Percentiles rank a stretch among this genome's conserved stretches.
Conservation (phyloP, 768 basidiomycete species). For the Mycena chlorophos region DNA sequence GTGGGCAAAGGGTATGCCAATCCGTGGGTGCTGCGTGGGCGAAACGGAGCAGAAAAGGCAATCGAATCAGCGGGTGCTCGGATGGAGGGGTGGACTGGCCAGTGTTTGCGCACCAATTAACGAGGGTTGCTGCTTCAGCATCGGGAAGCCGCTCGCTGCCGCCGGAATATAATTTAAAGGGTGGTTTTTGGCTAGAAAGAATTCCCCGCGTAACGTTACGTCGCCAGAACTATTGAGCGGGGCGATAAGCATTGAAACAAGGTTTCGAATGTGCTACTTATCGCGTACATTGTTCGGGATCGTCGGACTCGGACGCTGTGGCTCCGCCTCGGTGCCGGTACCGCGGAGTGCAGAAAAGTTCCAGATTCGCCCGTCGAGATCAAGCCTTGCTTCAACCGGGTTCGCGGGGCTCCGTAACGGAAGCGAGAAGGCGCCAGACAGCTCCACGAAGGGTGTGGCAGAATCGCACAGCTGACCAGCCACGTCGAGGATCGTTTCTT, state of each 20-base stretch:
- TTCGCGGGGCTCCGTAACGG: constrained; percentile 7
- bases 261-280: too few relatives aligned
- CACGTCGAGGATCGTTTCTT: constrained; percentile 45
- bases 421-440: constrained; percentile 57
- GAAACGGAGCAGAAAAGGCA: constrained; percentile 10
- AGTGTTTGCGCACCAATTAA: too few relatives aligned
- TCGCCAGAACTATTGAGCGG: too few relatives aligned
- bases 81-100: neutral
- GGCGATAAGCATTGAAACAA: too few relatives aligned
- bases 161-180: too few relatives aligned
- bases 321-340: too few relatives aligned
- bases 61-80: neutral
- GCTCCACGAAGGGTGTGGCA: constrained; percentile 53
- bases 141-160: too few relatives aligned
- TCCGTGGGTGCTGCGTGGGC: constrained; percentile 43
- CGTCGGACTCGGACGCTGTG: too few relatives aligned
- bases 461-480: constrained; percentile 53
- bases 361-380: constrained; percentile 30
- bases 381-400: constrained; percentile 11
- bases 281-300: too few relatives aligned
- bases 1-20: constrained; percentile 59
- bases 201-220: neutral
- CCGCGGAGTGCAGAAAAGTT: neutral
- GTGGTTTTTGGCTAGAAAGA: constrained; percentile 6
- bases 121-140: too few relatives aligned